Conservation (phyloP, 176 grass and related monocot genomes). For the Melocanna baccifera region DNA sequence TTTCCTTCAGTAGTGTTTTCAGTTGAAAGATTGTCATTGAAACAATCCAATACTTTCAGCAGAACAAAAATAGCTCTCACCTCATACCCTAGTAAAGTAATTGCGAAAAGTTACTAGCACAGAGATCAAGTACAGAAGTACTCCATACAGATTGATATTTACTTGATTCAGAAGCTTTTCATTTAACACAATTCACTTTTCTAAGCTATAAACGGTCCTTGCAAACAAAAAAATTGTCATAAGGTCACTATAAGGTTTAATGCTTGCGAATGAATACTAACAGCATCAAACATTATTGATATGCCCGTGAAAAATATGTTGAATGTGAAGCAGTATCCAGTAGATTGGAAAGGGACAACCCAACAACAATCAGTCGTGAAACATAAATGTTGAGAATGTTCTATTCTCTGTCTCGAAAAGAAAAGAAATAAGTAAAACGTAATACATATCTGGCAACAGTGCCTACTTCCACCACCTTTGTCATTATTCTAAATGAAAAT, state of each 20-base stretch:
- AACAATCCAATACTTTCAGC: background rate
- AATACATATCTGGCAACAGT: background rate
- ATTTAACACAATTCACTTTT: background rate
- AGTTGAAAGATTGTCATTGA: background rate
- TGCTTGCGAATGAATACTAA: background rate
- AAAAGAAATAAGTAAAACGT: background rate
- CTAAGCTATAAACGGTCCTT: background rate
- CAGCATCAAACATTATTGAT: background rate
- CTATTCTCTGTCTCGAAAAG: background rate
- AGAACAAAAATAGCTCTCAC: background rate
- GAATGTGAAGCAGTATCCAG: constrained; percentile 7
- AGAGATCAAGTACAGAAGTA: constrained; percentile 10
- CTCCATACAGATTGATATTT: background rate
- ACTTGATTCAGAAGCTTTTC: constrained; percentile 12
- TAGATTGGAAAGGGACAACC: constrained; percentile 21
- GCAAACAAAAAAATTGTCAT: background rate
- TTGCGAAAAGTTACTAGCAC: background rate
- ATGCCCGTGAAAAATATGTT: constrained; percentile 1
- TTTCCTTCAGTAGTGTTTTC: background rate
- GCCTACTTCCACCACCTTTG: background rate
- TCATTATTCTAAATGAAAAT: constrained; percentile 16
- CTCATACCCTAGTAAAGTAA: background rate
- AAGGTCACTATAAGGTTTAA: background rate
- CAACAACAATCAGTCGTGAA: constrained; percentile 26
- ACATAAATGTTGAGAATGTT: constrained; percentile 20